Evolutionary conservation across 345 rosid genomes (phyloP).

Genomic region (Populus alba): DNA sequence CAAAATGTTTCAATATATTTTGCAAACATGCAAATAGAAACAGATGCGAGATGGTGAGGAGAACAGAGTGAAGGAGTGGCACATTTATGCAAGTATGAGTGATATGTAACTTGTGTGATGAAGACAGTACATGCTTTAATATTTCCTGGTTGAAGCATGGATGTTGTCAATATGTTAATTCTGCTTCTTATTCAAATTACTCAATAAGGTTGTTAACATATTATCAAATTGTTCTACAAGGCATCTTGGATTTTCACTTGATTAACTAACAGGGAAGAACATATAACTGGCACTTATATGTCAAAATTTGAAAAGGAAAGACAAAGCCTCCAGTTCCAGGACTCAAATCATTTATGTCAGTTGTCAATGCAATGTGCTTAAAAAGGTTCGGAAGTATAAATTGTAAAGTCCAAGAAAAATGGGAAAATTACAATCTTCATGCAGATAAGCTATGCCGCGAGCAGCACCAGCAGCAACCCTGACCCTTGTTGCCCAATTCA

Average conservation of each 20-base stretch:
- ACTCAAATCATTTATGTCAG: not conserved
- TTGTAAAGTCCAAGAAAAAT: slow-evolving; percentile 5
- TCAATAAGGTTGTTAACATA: slow-evolving; percentile 4
- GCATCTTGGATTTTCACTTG: not conserved
- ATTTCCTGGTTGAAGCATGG: not conserved
- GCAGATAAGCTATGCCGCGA: slow-evolving; percentile 94
- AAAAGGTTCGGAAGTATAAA: not conserved
- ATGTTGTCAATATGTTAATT: not conserved
- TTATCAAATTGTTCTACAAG: not conserved
- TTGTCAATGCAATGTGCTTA: not conserved
- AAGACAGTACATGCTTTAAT: not conserved
- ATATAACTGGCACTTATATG: not conserved
- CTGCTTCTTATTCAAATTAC: not conserved
- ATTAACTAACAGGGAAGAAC: not conserved
- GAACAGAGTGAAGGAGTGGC: not conserved
- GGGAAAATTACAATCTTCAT: slow-evolving; percentile 86
- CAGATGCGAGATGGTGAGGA: not conserved
- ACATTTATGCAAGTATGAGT: not conserved
- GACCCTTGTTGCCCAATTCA: slow-evolving; percentile 85
- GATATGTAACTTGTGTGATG: not conserved
- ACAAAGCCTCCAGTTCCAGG: not conserved
- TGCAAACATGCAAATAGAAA: not conserved
- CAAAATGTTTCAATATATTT: slow-evolving; percentile 3
- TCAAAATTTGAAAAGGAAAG: not conserved
- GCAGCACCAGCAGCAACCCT: slow-evolving; percentile 97